Evolutionary conservation across 768 basidiomycete genomes (phyloP).

Genomic region (Phaeotremella fagi): DNA sequence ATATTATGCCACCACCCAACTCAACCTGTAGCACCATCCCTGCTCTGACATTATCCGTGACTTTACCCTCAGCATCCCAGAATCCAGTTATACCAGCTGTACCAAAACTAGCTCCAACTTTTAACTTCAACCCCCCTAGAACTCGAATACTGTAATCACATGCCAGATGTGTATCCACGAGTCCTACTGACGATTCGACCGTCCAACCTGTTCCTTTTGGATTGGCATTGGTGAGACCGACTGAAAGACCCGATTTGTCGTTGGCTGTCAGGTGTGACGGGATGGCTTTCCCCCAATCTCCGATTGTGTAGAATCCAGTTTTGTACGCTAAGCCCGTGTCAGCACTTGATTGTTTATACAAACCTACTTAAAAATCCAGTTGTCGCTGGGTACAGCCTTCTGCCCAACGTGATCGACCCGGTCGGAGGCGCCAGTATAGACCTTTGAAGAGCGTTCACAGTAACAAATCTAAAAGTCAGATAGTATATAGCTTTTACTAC

Average conservation of each 20-base stretch:
- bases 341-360: not conserved
- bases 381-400: slow-evolving; percentile 42
- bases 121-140: slow-evolving; percentile 43
- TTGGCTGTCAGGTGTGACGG: slow-evolving; percentile 13
- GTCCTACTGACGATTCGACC: slow-evolving; percentile 38
- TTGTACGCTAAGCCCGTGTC: slow-evolving; percentile 21
- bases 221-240: slow-evolving; percentile 39
- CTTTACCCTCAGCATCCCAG: slow-evolving; percentile 43
- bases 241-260: slow-evolving; percentile 34
- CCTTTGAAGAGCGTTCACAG: slow-evolving; percentile 41
- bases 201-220: slow-evolving; percentile 45
- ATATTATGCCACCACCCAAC: slow-evolving; percentile 41
- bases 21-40: slow-evolving; percentile 41
- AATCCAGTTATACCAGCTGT: slow-evolving; percentile 34
- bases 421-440: slow-evolving; percentile 44
- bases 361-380: slow-evolving; percentile 47
- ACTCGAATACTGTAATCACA: slow-evolving; percentile 41
- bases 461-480: slow-evolving; percentile 24
- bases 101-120: slow-evolving; percentile 36
- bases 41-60: slow-evolving; percentile 42
- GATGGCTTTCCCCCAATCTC: slow-evolving; percentile 42
- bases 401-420: slow-evolving; percentile 42
- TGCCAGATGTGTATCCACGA: slow-evolving; percentile 29
- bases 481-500: slow-evolving; percentile 1
- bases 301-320: slow-evolving; percentile 46